A percentile compares a stretch with the other conserved stretches of the same genome.
Conservation (phyloP, 768 basidiomycete genomes). For the Tulasnella sp. region DNA sequence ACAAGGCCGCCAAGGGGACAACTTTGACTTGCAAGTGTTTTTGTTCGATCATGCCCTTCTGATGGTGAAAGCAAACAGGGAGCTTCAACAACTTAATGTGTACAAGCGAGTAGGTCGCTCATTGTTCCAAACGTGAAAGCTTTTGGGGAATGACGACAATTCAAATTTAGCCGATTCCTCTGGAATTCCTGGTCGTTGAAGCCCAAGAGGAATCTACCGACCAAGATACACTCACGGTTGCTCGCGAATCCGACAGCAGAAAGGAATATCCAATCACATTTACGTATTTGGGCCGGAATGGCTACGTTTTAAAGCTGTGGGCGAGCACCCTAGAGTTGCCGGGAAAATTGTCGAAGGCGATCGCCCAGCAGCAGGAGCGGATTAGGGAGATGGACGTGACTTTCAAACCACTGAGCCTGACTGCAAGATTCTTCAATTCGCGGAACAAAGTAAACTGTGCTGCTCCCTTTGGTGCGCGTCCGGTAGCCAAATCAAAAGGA, state of each 20-base stretch:
- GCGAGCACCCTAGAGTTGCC: constrained; percentile 77
- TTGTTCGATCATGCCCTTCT: constrained; percentile 95
- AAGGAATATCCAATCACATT: constrained; percentile 91
- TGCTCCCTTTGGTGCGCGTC: constrained; percentile 71
- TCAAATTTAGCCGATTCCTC: constrained; percentile 75
- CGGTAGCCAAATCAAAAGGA: neutral
- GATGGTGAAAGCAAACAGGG: constrained; percentile 92
- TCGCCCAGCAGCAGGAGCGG: constrained; percentile 80
- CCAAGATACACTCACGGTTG: constrained; percentile 30
- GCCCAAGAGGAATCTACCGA: constrained; percentile 61
- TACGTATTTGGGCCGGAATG: constrained; percentile 87
- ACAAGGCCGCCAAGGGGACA: constrained; percentile 68
- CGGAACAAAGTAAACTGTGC: constrained; percentile 90
- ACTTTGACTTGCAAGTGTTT: constrained; percentile 88
- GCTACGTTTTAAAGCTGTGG: constrained; percentile 89
- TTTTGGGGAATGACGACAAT: neutral
- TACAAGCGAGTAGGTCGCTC: constrained; percentile 72
- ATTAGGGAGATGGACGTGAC: constrained; percentile 79
- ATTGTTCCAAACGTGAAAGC: neutral
- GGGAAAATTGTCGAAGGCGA: constrained; percentile 91
- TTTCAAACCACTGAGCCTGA: constrained; percentile 85
- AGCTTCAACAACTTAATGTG: constrained; percentile 87
- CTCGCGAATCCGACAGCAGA: constrained; percentile 51
- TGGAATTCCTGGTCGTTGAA: constrained; percentile 82
- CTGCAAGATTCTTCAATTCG: constrained; percentile 59